Conservation (phyloP, 768 basidiomycete species). For the Boletus edulis region DNA sequence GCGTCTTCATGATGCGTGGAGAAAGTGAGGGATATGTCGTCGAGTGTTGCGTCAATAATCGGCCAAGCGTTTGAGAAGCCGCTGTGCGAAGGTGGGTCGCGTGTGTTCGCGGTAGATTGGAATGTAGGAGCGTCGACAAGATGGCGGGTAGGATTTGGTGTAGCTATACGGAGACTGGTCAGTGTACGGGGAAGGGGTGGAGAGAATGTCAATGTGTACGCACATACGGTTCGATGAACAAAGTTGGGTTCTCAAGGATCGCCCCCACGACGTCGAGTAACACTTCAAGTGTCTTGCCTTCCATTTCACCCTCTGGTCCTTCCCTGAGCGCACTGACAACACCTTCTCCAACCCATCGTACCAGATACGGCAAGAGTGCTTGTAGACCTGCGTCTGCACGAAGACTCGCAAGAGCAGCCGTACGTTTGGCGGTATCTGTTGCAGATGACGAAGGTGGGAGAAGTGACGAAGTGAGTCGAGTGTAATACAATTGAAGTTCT, state of each 20-base stretch:
- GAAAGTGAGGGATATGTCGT: conserved; percentile 88
- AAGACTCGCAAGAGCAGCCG: conserved; percentile 88
- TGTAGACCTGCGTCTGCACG: conserved; percentile 89
- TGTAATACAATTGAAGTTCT: conserved; percentile 94
- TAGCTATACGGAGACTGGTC: conserved; percentile 48
- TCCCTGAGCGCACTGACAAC: conserved; percentile 61
- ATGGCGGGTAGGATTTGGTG: conserved; percentile 95
- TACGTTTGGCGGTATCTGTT: conserved; percentile 66
- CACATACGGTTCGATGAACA: conserved; percentile 97
- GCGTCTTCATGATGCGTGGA: conserved; percentile 90
- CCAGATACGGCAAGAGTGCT: conserved; percentile 88
- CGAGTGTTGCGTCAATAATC: conserved; percentile 75
- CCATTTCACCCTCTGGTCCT: conserved; percentile 52
- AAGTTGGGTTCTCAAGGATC: conserved; percentile 77
- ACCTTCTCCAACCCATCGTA: conserved; percentile 92
- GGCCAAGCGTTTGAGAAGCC: conserved; percentile 82
- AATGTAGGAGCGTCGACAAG: conserved; percentile 87
- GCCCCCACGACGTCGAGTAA: conserved; percentile 83
- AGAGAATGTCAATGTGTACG: conserved; percentile 30
- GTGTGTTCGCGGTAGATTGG: conserved; percentile 71
- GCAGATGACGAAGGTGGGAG: conserved; percentile 35
- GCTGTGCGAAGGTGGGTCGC: conserved; percentile 70
- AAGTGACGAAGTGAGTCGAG: conserved; percentile 81
- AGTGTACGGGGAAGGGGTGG: background rate
- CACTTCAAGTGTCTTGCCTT: conserved; percentile 74